These are phyloP conservation scores for Cruciata laevipes DNA, from an alignment of 257 asterid genomes.

Conservation along the genomic window DNA sequence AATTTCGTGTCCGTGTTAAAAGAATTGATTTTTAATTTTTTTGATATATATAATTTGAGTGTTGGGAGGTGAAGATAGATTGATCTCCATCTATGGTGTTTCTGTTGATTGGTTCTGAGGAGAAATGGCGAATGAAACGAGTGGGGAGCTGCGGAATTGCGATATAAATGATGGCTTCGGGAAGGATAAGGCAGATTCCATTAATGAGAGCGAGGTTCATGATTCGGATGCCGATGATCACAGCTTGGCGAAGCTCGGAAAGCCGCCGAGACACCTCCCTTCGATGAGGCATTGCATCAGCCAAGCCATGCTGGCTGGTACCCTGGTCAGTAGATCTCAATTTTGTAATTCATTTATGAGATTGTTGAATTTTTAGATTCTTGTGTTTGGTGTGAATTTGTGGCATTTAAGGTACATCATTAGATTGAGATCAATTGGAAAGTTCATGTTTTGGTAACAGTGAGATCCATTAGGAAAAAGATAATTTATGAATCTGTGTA, in stretches of 20 bases:
- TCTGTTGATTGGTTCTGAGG: conserved; percentile 21
- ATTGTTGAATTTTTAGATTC: background rate
- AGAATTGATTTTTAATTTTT: background rate
- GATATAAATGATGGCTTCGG: conserved; percentile 39
- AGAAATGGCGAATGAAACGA: conserved; percentile 54
- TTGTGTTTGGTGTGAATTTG: background rate
- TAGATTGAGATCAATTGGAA: background rate
- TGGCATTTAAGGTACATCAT: background rate
- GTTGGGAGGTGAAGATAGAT: background rate
- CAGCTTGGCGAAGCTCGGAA: conserved; percentile 45
- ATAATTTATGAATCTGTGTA: background rate
- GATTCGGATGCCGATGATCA: conserved; percentile 34
- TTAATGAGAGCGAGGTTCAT: conserved; percentile 28
- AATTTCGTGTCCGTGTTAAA: background rate
- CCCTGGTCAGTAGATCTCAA: conserved; percentile 44
- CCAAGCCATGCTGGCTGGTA: conserved; percentile 60
- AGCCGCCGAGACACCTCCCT: conserved; percentile 53
- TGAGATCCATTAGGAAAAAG: conserved; percentile 4
- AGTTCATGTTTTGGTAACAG: background rate
- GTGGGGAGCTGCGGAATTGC: conserved; percentile 28
- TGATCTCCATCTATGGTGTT: background rate
- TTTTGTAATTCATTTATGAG: background rate
- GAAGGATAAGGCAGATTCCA: conserved; percentile 28
- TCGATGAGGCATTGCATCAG: conserved; percentile 81
- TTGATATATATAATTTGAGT: background rate